phyloP scores from a whole-genome alignment of 139 green algal species.

The Closterium sp. region DNA sequence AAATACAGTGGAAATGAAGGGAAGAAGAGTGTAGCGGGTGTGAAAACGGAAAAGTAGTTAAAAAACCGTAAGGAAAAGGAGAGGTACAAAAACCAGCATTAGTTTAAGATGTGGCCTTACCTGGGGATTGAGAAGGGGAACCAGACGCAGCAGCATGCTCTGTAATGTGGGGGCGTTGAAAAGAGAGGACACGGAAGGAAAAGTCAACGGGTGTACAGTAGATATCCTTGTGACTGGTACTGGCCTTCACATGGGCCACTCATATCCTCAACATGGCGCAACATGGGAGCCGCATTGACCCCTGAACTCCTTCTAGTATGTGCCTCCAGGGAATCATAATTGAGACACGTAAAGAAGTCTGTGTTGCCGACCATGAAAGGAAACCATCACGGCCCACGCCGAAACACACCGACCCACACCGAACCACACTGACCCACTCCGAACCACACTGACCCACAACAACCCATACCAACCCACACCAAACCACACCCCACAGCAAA shows the following conservation, averaged over 20 bases:
- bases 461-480: conserved; percentile 58
- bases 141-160: background rate
- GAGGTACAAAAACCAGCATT: no score
- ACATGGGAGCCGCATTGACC: no score
- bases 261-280: no score
- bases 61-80: background rate
- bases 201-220: background rate
- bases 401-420: background rate
- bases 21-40: background rate
- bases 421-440: background rate
- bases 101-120: background rate
- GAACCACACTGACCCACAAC: conserved; percentile 36
- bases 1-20: background rate
- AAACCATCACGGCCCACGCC: no score
- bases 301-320: no score
- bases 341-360: no score
- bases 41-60: no score
- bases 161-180: background rate
- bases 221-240: background rate
- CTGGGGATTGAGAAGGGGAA: background rate
- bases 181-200: background rate
- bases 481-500: no score
- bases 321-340: no score
- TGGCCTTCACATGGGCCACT: no score
- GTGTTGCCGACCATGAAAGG: no score